Conservation (phyloP, 768 basidiomycete species). For the Amanita rubescens region DNA sequence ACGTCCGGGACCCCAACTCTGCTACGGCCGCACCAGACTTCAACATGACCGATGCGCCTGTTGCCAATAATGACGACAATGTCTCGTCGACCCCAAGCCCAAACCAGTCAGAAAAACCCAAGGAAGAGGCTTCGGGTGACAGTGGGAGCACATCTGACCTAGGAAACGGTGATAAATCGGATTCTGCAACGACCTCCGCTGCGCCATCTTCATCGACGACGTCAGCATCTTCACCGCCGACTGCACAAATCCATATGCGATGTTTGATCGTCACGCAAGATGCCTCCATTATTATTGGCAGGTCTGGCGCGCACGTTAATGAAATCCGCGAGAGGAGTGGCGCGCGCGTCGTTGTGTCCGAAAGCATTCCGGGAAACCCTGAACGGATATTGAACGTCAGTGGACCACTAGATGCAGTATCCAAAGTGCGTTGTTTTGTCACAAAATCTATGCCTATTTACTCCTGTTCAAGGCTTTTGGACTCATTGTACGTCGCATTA, state of each 20-base stretch:
- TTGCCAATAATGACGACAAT: constrained; percentile 42
- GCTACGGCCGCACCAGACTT: constrained; percentile 47
- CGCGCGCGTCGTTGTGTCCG: constrained; percentile 93
- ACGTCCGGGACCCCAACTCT: constrained; percentile 44
- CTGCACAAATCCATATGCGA: constrained; percentile 92
- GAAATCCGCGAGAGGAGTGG: constrained; percentile 98
- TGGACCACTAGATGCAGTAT: constrained; percentile 96
- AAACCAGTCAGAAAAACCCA: constrained; percentile 33
- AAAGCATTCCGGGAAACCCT: constrained; percentile 98
- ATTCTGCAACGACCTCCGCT: constrained; percentile 40
- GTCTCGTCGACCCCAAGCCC: constrained; percentile 48
- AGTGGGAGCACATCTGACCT: constrained; percentile 24
- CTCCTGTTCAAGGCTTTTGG: constrained; percentile 77
- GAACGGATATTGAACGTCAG: constrained; percentile 97
- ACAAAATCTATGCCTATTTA: neutral
- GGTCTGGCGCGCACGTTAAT: constrained; percentile 92
- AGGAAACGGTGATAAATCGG: constrained; percentile 30
- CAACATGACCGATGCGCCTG: constrained; percentile 56
- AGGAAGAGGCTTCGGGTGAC: constrained; percentile 32
- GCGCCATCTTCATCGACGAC: constrained; percentile 45
- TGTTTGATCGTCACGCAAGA: constrained; percentile 99
- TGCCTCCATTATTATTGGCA: constrained; percentile 98
- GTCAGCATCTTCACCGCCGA: constrained; percentile 40
- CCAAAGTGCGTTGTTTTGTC: constrained; percentile 54
- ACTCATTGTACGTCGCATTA: constrained; percentile 96